Base-by-base conservation (phyloP, 1,139 yeast genomes). In the Suhomyces choctaworum region DNA sequence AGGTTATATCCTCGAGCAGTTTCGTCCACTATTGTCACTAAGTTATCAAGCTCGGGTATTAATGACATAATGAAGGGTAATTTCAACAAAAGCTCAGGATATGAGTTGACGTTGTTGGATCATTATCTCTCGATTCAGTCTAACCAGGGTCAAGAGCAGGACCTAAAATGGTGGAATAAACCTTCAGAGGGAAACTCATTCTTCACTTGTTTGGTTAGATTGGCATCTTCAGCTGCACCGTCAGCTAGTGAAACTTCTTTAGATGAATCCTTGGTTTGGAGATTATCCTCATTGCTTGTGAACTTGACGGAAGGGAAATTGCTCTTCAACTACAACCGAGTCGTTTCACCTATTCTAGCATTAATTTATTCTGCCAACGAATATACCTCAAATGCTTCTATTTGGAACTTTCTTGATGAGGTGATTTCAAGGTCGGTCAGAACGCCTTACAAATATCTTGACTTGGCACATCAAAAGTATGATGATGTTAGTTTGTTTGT, bases 371-470 rank as follows among this genome's bases (percentile, higher is more conserved):
- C 78, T 29, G 51, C 72, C 23, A 31, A 42, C 30, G 28, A 29
- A 4, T 29, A 21, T 16, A 15, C 29, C 13, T 27, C 36, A 7
- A 23, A 25, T 10, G 10, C 30, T 6, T 14, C 25, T 3, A 31
- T 60, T 19, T 83, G 88, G 82, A 64, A 64, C 11, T 57, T 87
- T 25, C 47, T 90, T 11, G 95, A 89, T 53, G 94, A 89, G 54
- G 66, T 85, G 1, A 70, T 87, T 17, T 67, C 88, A 1, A 72
- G 96, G 46, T 70, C 81, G 41, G 70, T 83, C 36, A 73, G 78
- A 41, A 63, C 87, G 1, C 97, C 97, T 0, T 92, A 83, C 60
- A 88, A 85, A 53, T 90, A 88, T 48, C 73, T 87, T 36, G 97
- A 90, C 52, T 52, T 69, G 40, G 70, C 86, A 1, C 76, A 74